Conservation (phyloP, 768 basidiomycete genomes). For the Podaxis sp. region DNA sequence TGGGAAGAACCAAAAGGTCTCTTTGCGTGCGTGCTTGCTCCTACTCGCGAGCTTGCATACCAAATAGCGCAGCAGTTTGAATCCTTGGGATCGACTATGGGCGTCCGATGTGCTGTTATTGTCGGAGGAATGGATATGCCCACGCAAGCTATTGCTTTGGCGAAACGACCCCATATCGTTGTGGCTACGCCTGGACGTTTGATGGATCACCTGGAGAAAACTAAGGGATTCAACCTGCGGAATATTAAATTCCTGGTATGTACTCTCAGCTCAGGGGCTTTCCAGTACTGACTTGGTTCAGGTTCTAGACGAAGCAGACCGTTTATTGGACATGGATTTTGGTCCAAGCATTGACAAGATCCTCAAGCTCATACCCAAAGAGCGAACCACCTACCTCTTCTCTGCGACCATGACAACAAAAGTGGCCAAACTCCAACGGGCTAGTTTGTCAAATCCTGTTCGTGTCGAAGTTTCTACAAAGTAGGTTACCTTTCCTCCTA, state of each 20-base stretch:
- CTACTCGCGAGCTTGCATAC: conserved; percentile 96
- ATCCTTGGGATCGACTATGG: conserved; percentile 87
- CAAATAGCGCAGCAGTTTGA: conserved; percentile 99
- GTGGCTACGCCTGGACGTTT: conserved; percentile 95
- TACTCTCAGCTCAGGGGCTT: neutral
- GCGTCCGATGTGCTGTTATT: conserved; percentile 85
- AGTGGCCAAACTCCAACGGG: conserved; percentile 93
- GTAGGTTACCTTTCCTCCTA: conserved; percentile 41
- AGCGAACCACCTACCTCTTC: conserved; percentile 93
- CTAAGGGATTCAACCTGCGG: conserved; percentile 92
- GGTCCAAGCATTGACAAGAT: conserved; percentile 95
- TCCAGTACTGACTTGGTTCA: conserved; percentile 26
- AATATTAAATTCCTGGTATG: conserved; percentile 84
- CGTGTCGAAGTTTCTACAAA: conserved; percentile 91
- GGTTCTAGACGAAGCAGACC: conserved; percentile 98
- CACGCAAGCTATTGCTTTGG: conserved; percentile 86
- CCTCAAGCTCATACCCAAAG: conserved; percentile 90
- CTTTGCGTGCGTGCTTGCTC: conserved; percentile 91
- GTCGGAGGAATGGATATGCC: conserved; percentile 96
- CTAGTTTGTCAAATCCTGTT: conserved; percentile 91
- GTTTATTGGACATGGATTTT: conserved; percentile 95
- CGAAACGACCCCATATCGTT: conserved; percentile 91
- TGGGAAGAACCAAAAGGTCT: conserved; percentile 95
- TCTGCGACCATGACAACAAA: conserved; percentile 99
- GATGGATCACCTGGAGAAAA: conserved; percentile 93